phyloP scores from a whole-genome alignment of 1,284 basidiomycete species.

The Kwoniella shivajii region DNA sequence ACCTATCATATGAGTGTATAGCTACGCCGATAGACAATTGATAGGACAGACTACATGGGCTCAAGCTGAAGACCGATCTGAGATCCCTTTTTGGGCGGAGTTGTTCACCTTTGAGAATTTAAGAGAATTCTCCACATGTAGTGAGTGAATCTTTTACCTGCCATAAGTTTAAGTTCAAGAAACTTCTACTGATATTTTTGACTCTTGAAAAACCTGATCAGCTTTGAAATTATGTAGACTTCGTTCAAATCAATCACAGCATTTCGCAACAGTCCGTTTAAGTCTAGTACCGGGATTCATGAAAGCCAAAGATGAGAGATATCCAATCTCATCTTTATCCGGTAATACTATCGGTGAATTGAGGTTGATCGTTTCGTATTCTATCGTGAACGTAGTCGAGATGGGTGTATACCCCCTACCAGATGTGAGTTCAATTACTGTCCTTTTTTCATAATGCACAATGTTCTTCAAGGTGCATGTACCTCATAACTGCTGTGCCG shows the following conservation, averaged over 20 bases:
- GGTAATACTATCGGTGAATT: conserved; percentile 37
- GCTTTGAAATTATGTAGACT: conserved; percentile 5
- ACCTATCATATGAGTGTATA: neutral
- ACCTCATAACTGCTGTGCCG: no score
- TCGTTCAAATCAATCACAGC: conserved; percentile 10
- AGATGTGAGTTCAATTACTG: neutral
- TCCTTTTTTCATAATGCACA: neutral
- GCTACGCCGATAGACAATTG: conserved; percentile 23
- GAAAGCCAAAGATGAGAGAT: conserved; percentile 33
- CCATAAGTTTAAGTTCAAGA: neutral
- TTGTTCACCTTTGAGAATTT: conserved; percentile 26
- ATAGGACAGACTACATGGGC: conserved; percentile 32
- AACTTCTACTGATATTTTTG: neutral
- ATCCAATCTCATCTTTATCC: conserved; percentile 25
- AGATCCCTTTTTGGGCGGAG: conserved; percentile 38
- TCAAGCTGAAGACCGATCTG: conserved; percentile 19
- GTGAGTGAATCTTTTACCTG: conserved; percentile 16
- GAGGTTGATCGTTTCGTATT: conserved; percentile 28
- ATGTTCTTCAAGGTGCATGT: neutral
- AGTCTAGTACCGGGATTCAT: conserved; percentile 26
- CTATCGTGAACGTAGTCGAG: conserved; percentile 23
- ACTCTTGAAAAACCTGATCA: neutral
- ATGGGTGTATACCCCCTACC: conserved; percentile 13
- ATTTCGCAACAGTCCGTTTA: conserved; percentile 28
- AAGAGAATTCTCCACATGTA: conserved; percentile 21